phyloP scores from a whole-genome alignment of 2,329 filamentous ascomycete species.

The Neocucurbitaria cava region DNA sequence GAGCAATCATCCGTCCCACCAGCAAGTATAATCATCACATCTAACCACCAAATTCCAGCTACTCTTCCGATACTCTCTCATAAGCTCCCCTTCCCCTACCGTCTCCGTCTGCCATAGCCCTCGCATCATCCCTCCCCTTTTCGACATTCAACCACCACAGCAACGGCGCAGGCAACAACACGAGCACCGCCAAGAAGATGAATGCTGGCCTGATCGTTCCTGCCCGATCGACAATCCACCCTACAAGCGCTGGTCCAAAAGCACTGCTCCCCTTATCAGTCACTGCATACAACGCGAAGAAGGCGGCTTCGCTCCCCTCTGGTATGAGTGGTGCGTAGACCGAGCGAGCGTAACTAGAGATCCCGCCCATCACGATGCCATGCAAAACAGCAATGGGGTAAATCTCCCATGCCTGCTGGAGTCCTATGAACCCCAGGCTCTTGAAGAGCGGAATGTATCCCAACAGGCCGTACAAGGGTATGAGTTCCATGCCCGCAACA shows the following conservation, averaged over 20 bases:
- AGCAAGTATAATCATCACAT: not conserved
- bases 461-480: slow-evolving; percentile 85
- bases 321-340: slow-evolving; percentile 91
- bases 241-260: slow-evolving; percentile 89
- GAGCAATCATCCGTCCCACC: not conserved
- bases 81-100: slow-evolving; percentile 20
- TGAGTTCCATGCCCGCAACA: slow-evolving; percentile 84
- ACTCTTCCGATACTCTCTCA: slow-evolving; percentile 25
- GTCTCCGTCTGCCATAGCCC: slow-evolving; percentile 28
- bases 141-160: slow-evolving; percentile 83
- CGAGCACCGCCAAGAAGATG: slow-evolving; percentile 80
- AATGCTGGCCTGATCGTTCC: slow-evolving; percentile 67
- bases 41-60: not conserved
- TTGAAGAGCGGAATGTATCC: slow-evolving; percentile 82
- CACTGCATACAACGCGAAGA: slow-evolving; percentile 92
- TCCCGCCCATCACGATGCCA: slow-evolving; percentile 85
- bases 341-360: slow-evolving; percentile 87
- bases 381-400: slow-evolving; percentile 86
- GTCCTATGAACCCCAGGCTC: slow-evolving; percentile 74
- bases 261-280: slow-evolving; percentile 94
- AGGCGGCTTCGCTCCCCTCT: slow-evolving; percentile 88
- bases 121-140: slow-evolving; percentile 48
- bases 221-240: slow-evolving; percentile 77
- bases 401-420: slow-evolving; percentile 92
- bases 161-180: slow-evolving; percentile 78